Evolutionary conservation across 164 flowering plant species (phyloP).

Genomic region (Chloranthus sessilifolius): DNA sequence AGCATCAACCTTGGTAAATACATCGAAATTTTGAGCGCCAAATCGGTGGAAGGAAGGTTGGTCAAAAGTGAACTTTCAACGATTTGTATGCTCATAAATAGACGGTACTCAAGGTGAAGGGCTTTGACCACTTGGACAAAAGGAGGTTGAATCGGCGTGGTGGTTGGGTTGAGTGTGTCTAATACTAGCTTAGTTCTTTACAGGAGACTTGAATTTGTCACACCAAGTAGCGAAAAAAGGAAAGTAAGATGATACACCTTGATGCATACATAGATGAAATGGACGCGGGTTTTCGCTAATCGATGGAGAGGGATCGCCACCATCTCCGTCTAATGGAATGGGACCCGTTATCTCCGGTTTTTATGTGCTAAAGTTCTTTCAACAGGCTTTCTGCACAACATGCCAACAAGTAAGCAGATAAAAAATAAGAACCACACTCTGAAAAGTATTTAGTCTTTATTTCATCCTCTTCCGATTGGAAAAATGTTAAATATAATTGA

Average conservation of each 20-base stretch:
- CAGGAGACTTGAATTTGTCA: too few relatives aligned
- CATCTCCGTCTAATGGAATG: constrained; percentile 49
- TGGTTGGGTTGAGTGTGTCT: too few relatives aligned
- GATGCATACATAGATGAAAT: constrained; percentile 69
- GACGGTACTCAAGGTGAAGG: neutral
- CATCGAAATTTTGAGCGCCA: too few relatives aligned
- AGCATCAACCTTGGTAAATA: too few relatives aligned
- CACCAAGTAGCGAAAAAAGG: neutral
- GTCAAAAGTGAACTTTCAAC: too few relatives aligned
- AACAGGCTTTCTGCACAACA: constrained; percentile 43
- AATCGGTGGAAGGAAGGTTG: too few relatives aligned
- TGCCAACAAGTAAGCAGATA: neutral
- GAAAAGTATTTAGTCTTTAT: neutral
- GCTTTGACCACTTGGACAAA: neutral
- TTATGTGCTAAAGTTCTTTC: constrained; percentile 30
- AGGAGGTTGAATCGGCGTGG: neutral
- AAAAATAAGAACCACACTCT: neutral
- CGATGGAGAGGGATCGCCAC: constrained; percentile 39
- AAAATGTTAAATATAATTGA: too few relatives aligned
- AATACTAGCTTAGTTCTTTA: neutral
- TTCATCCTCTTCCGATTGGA: too few relatives aligned
- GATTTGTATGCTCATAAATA: too few relatives aligned
- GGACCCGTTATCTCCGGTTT: constrained; percentile 56
- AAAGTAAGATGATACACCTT: constrained; percentile 35
- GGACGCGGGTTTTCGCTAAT: constrained; percentile 68